These are phyloP conservation scores for Brassica rapa DNA, from an alignment of 345 rosid genomes.

Conservation along the genomic window DNA sequence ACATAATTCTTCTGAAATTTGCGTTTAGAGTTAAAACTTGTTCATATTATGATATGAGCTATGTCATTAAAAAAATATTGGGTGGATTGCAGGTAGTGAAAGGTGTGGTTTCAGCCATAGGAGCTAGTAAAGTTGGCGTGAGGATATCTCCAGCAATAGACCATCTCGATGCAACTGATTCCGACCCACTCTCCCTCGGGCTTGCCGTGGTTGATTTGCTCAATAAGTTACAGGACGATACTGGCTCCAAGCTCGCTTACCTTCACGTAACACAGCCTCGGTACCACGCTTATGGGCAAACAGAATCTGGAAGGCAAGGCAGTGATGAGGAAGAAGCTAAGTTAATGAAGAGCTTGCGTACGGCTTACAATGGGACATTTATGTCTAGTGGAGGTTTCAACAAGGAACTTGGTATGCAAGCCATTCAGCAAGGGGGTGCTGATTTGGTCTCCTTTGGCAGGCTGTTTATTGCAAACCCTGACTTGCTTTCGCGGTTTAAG, in stretches of 20 bases:
- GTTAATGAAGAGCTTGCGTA: constrained; percentile 54
- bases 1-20: not conserved
- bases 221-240: constrained; percentile 53
- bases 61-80: not conserved
- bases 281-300: constrained; percentile 60
- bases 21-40: not conserved
- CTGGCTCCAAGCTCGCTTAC: constrained; percentile 63
- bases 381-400: constrained; percentile 78
- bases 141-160: constrained; percentile 87
- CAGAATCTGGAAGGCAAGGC: constrained; percentile 60
- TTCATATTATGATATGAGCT: not conserved
- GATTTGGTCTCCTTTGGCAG: constrained; percentile 85
- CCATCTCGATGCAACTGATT: constrained; percentile 74
- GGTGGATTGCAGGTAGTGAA: constrained; percentile 48
- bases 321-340: constrained; percentile 62
- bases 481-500: constrained; percentile 65
- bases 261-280: constrained; percentile 90
- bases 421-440: constrained; percentile 63
- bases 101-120: constrained; percentile 59
- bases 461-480: constrained; percentile 79
- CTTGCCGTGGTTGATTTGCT: constrained; percentile 59
- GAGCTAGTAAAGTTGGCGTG: constrained; percentile 59
- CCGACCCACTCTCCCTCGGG: constrained; percentile 74
- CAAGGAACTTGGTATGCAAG: constrained; percentile 69
- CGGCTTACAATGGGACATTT: constrained; percentile 66